Evolutionary conservation across 1,139 yeast genomes (phyloP).

Genomic region (Nakaseomyces kungkrabaensis): DNA sequence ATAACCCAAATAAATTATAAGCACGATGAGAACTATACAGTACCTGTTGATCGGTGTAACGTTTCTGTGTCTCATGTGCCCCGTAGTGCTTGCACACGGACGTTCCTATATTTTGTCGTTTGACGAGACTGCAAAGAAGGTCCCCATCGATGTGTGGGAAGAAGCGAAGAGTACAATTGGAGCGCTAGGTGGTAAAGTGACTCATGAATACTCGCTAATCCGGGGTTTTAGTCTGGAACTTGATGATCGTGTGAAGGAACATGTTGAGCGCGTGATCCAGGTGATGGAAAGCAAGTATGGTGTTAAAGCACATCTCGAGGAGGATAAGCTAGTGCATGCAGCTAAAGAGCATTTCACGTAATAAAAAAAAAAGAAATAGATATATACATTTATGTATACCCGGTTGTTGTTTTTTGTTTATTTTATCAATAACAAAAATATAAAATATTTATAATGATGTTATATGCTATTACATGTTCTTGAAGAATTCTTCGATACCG

Average conservation of each 20-base stretch:
- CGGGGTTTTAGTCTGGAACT: slow-evolving; percentile 34
- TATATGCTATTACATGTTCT: background rate
- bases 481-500: slow-evolving; percentile 40
- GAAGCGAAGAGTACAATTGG: slow-evolving; percentile 19
- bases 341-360: background rate
- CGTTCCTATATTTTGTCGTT: slow-evolving; percentile 6
- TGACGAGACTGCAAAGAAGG: background rate
- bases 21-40: background rate
- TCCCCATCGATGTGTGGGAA: background rate
- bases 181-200: slow-evolving; percentile 32
- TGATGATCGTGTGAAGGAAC: slow-evolving; percentile 21
- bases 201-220: slow-evolving; percentile 34
- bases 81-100: background rate
- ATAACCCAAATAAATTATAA: background rate
- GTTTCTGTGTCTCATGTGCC: background rate
- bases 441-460: no score
- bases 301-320: slow-evolving; percentile 12
- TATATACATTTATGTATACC: background rate
- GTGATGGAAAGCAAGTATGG: slow-evolving; percentile 20
- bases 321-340: slow-evolving; percentile 19
- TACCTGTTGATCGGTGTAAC: slow-evolving; percentile 1
- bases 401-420: background rate
- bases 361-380: background rate
- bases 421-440: background rate
- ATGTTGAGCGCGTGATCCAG: slow-evolving; percentile 18